Evolutionary conservation across 176 grass and related monocot species (phyloP).

Genomic region (Zea luxurians): DNA sequence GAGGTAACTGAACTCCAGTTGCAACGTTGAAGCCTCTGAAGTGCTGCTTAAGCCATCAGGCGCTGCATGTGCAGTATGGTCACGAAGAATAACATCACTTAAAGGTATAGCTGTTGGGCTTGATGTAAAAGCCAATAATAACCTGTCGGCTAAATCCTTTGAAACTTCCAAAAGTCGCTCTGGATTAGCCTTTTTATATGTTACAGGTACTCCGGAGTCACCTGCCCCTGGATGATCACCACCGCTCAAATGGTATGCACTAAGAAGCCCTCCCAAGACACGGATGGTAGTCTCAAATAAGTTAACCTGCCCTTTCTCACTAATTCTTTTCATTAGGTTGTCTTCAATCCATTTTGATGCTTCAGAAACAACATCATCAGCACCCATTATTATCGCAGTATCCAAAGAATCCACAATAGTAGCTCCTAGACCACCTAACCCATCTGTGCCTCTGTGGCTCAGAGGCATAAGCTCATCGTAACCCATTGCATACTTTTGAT

Average conservation of each 20-base stretch:
- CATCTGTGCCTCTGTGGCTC: slow-evolving; percentile 73
- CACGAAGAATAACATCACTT: slow-evolving; percentile 89
- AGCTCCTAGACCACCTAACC: slow-evolving; percentile 91
- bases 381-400: slow-evolving; percentile 94
- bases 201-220: slow-evolving; percentile 54
- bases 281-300: slow-evolving; percentile 97
- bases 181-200: slow-evolving; percentile 54
- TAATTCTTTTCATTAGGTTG: slow-evolving; percentile 75
- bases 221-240: slow-evolving; percentile 39
- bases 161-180: slow-evolving; percentile 72
- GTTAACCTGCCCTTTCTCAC: slow-evolving; percentile 90
- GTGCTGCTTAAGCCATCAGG: slow-evolving; percentile 96
- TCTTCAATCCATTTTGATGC: slow-evolving; percentile 88
- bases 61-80: slow-evolving; percentile 71
- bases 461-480: slow-evolving; percentile 96
- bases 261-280: slow-evolving; percentile 98
- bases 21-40: slow-evolving; percentile 84
- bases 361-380: slow-evolving; percentile 73
- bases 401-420: slow-evolving; percentile 92
- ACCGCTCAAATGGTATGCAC: slow-evolving; percentile 89
- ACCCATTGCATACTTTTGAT: slow-evolving; percentile 79
- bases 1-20: slow-evolving; percentile 95
- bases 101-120: slow-evolving; percentile 92
- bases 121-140: slow-evolving; percentile 81
- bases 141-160: slow-evolving; percentile 77